Conservation (phyloP, 2,329 filamentous ascomycete genomes). For the Botrytis fabae region DNA sequence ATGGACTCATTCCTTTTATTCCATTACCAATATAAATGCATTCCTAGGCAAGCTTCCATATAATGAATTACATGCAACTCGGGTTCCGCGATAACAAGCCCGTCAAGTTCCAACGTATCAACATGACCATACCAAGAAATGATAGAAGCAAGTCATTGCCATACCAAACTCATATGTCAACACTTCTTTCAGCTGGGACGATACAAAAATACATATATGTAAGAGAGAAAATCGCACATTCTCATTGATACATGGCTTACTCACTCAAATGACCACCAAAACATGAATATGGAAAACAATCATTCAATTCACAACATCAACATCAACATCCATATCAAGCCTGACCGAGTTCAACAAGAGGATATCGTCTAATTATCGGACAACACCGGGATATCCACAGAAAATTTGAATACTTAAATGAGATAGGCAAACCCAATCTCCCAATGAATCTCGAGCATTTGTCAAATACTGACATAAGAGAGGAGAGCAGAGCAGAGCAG, state of each 20-base stretch:
- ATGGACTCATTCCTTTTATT: not conserved
- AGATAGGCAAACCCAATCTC: not conserved
- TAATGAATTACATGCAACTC: not conserved
- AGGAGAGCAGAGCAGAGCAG: not conserved
- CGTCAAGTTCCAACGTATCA: not conserved
- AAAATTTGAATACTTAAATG: not conserved
- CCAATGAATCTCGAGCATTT: not conserved
- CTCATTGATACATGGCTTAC: not conserved
- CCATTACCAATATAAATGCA: not conserved
- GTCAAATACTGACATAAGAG: not conserved
- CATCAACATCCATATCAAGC: not conserved
- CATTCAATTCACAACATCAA: not conserved
- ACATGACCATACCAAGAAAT: not conserved
- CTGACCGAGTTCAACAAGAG: not conserved
- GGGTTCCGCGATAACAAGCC: not conserved
- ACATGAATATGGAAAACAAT: not conserved
- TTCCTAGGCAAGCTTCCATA: not conserved
- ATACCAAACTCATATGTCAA: not conserved
- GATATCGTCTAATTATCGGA: not conserved
- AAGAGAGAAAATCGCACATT: not conserved
- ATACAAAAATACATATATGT: not conserved
- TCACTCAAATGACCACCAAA: too few species aligned
- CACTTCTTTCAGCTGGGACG: too few species aligned
- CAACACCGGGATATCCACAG: not conserved
- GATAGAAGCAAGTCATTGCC: not conserved